phyloP scores from a whole-genome alignment of 129 eudicot species.

The Glebionis coronaria region DNA sequence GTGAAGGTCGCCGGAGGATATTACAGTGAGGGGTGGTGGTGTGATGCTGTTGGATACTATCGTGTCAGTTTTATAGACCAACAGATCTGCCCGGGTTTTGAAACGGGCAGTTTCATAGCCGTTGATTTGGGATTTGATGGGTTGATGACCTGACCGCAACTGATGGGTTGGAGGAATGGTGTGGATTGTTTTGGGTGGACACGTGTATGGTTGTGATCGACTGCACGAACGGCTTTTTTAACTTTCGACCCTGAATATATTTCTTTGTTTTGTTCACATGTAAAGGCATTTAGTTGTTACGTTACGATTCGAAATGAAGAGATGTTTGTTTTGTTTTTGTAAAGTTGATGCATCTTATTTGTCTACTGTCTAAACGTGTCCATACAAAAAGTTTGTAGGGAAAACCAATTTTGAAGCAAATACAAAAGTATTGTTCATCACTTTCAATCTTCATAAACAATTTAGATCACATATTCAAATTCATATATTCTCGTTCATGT shows the following conservation, averaged over 20 bases:
- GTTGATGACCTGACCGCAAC: slow-evolving; percentile 29
- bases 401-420: no score
- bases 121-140: slow-evolving; percentile 35
- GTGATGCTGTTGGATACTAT: background rate
- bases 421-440: no score
- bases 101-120: slow-evolving; percentile 32
- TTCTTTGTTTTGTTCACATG: background rate
- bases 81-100: slow-evolving; percentile 29
- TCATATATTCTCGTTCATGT: no score
- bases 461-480: no score
- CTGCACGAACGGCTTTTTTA: background rate
- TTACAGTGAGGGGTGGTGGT: background rate
- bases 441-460: no score
- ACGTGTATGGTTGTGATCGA: slow-evolving; percentile 33
- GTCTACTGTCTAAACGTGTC: no score
- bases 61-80: slow-evolving; percentile 37
- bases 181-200: background rate
- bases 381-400: no score
- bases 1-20: background rate
- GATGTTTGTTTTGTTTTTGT: no score
- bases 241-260: background rate
- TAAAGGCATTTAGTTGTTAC: background rate
- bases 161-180: slow-evolving; percentile 11
- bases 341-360: no score
- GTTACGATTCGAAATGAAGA: no score